A percentile compares a stretch with the other conserved stretches of the same genome.
Conservation (phyloP, 108 stramenopile species). For the Epipyxis sp. region DNA sequence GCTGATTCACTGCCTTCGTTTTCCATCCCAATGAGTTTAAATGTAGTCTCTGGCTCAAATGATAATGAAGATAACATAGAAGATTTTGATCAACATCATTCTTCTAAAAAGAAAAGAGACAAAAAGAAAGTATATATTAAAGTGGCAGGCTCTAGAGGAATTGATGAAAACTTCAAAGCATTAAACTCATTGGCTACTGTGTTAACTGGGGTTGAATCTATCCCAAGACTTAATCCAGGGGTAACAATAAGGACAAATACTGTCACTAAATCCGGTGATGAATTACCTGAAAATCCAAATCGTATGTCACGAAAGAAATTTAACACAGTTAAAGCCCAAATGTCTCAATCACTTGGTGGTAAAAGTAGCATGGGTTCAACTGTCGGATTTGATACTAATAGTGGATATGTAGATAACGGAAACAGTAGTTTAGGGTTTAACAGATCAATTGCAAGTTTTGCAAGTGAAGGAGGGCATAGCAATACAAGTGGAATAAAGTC, state of each 20-base stretch:
- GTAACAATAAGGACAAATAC: background rate
- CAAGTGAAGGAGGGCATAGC: too few relatives aligned
- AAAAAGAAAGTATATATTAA: background rate
- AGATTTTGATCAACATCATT: too few relatives aligned
- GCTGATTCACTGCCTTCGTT: background rate
- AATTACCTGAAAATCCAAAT: background rate
- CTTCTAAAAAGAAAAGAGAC: too few relatives aligned
- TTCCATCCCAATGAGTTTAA: background rate
- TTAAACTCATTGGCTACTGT: background rate
- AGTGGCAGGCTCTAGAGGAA: constrained; percentile 2
- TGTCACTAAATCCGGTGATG: background rate
- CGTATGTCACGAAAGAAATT: background rate
- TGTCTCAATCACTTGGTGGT: too few relatives aligned
- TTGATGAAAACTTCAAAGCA: background rate
- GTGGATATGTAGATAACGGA: background rate
- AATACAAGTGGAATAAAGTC: too few relatives aligned
- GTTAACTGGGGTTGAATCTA: background rate
- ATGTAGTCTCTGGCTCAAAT: background rate
- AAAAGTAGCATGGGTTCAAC: background rate
- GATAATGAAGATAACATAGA: background rate
- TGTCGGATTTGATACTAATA: background rate
- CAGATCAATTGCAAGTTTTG: too few relatives aligned
- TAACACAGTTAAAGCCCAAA: too few relatives aligned
- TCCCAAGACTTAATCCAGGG: background rate
- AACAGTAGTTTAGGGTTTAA: too few relatives aligned